Base-by-base conservation (phyloP, 768 basidiomycete genomes). In the Amanita molliuscula region DNA sequence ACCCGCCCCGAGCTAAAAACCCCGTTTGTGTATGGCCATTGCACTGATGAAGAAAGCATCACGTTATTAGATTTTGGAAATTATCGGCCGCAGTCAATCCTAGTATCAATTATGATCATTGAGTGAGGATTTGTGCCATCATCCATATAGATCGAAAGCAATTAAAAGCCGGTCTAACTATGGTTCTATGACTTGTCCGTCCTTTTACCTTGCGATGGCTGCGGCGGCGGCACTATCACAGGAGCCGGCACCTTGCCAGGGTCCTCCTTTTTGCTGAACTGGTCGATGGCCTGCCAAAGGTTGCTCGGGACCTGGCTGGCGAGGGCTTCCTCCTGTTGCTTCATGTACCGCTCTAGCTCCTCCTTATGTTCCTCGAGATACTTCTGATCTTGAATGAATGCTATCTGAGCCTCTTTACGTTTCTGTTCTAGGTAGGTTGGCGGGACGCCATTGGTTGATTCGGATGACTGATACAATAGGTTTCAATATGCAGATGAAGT, bases 371-470 rank as follows among this genome's bases (percentile, higher is more conserved):
- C 63, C 23, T 57, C 58, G 31, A 78, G 66, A 50, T 78, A 76
- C 51, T 73, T 71, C 61, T 73, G 74, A 54, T 78, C 77, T 31
- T 74, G 70, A 42, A 55, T 53, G 52, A 76, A 79, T 50, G 73
- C 71, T 37, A 63, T 52, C 56, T 78, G 77, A 1, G 77, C 76
- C 53, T 79, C 75, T 31, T 61, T 57, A 6, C 76, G 73, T 52
- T 76, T 77, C 55, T 67, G 69, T 54, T 79, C 77, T 18, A 79
- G 69, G 54, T 78, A 78, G 3, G 76, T 77, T 1, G 66, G 69
- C 0, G 77, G 76, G 11, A 70, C 61, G 9, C 56, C 62, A 15
- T 59, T 59, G 21, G 60, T 61, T 28, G 62, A 48, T 16, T 51
- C 53, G 29, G 60, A 38, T 45, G 60, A 36, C 62, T 55, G 44